Percentiles rank a stretch among this genome's conserved stretches.
These are phyloP conservation scores for Zymoseptoria passerinii DNA, from an alignment of 2,329 filamentous ascomycete species.

Conservation along the genomic window DNA sequence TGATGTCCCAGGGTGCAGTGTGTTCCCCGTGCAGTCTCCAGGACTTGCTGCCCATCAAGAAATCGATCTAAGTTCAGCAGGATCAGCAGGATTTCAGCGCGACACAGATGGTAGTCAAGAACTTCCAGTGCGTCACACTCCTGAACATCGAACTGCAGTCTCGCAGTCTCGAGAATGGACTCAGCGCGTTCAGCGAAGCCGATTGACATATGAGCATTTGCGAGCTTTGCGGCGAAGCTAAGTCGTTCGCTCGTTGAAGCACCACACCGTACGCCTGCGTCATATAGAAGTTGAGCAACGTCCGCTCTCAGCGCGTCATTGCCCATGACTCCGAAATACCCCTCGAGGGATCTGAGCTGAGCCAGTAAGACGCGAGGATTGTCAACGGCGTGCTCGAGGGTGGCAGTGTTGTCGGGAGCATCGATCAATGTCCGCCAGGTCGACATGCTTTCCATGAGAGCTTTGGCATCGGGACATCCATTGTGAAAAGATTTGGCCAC, in stretches of 20 bases:
- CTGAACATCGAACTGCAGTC: constrained; percentile 39
- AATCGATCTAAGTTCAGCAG: constrained; percentile 16
- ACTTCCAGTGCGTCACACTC: constrained; percentile 38
- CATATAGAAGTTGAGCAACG: constrained; percentile 8
- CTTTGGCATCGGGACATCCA: constrained; percentile 17
- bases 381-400: constrained; percentile 41
- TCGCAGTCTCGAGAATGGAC: constrained; percentile 50
- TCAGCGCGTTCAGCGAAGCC: constrained; percentile 54
- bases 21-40: constrained; percentile 14
- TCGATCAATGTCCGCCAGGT: constrained; percentile 34
- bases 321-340: constrained; percentile 52
- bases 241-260: constrained; percentile 28
- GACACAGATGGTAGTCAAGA: constrained; percentile 31
- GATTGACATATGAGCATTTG: constrained; percentile 49
- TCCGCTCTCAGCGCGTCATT: constrained; percentile 33
- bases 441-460: constrained; percentile 27
- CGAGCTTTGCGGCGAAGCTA: constrained; percentile 33
- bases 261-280: constrained; percentile 2
- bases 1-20: constrained; percentile 12
- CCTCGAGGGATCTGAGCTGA: constrained; percentile 46
- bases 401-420: constrained; percentile 26
- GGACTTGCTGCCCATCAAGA: constrained; percentile 9
- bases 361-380: constrained; percentile 42
- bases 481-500: constrained; percentile 40
- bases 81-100: constrained; percentile 17